Percentiles rank a stretch among this genome's conserved stretches.
Conservation (phyloP, 352 stramenopile genomes). For the Thalassiosira livingstoniorum region DNA sequence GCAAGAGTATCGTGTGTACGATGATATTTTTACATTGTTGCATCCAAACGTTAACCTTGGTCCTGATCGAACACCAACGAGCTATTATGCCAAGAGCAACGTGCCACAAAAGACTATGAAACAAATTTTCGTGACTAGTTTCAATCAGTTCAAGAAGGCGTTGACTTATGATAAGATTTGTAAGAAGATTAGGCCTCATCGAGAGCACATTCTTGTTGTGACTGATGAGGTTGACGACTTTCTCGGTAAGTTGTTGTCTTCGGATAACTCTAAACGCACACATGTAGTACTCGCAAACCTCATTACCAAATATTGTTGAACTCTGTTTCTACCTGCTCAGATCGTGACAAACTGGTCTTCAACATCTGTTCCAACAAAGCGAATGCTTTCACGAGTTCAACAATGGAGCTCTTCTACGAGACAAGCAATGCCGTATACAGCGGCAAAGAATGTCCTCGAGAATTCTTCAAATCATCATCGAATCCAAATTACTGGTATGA, state of each 20-base stretch:
- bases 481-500: slow-evolving; percentile 72
- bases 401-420: slow-evolving; percentile 70
- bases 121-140: slow-evolving; percentile 75
- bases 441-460: slow-evolving; percentile 32
- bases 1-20: slow-evolving; percentile 67
- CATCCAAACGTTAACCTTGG: slow-evolving; percentile 57
- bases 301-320: too few relatives aligned
- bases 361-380: slow-evolving; percentile 77
- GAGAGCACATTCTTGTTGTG: slow-evolving; percentile 71
- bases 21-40: slow-evolving; percentile 73
- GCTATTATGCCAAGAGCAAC: background rate
- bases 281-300: too few relatives aligned
- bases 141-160: slow-evolving; percentile 81
- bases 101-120: slow-evolving; percentile 35
- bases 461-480: slow-evolving; percentile 52
- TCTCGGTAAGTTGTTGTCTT: slow-evolving; percentile 34
- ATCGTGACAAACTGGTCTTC: slow-evolving; percentile 79
- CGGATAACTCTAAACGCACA: too few relatives aligned
- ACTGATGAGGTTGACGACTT: slow-evolving; percentile 75
- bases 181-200: slow-evolving; percentile 43
- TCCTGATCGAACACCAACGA: background rate
- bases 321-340: too few relatives aligned
- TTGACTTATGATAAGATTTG: slow-evolving; percentile 79
- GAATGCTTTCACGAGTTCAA: slow-evolving; percentile 66
- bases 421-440: slow-evolving; percentile 57